These are phyloP conservation scores for Magnusiomyces ingens DNA, from an alignment of 1,139 yeast genomes.

Conservation along the genomic window DNA sequence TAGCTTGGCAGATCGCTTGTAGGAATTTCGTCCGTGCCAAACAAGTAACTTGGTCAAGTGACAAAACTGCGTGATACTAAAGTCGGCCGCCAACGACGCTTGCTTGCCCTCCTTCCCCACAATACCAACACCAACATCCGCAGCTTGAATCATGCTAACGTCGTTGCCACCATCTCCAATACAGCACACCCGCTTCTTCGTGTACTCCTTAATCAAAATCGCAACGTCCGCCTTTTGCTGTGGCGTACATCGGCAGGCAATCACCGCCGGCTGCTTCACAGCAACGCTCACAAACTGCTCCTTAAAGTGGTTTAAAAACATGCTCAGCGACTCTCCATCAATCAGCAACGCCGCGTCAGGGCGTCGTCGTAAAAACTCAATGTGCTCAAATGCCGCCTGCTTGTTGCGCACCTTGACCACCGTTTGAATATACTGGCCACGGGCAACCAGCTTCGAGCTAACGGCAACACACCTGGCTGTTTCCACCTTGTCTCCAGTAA, in stretches of 20 bases:
- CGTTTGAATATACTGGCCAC: slow-evolving; percentile 91
- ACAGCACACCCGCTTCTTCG: slow-evolving; percentile 90
- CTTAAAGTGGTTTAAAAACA: slow-evolving; percentile 55
- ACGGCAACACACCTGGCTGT: slow-evolving; percentile 97
- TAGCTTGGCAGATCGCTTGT: slow-evolving; percentile 88
- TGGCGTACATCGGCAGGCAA: slow-evolving; percentile 98
- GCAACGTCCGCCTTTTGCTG: slow-evolving; percentile 99
- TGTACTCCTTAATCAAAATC: slow-evolving; percentile 59
- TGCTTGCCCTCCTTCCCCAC: slow-evolving; percentile 98
- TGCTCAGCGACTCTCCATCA: slow-evolving; percentile 85
- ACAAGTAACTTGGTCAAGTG: slow-evolving; percentile 76
- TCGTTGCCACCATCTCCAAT: slow-evolving; percentile 99
- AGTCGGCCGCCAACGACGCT: slow-evolving; percentile 96
- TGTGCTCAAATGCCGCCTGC: slow-evolving; percentile 54
- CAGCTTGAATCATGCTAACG: slow-evolving; percentile 97
- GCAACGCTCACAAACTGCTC: slow-evolving; percentile 73
- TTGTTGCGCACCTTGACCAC: slow-evolving; percentile 49
- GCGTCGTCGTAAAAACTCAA: slow-evolving; percentile 63
- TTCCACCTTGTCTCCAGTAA: slow-evolving; percentile 98
- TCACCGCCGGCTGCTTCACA: slow-evolving; percentile 76
- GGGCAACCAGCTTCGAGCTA: slow-evolving; percentile 81
- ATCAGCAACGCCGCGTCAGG: slow-evolving; percentile 74
- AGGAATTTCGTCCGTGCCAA: slow-evolving; percentile 98
- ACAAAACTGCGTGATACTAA: slow-evolving; percentile 87
- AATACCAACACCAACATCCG: slow-evolving; percentile 98